These are phyloP conservation scores for Acanthamoeba triangularis DNA, from an alignment of 208 protist genomes.

Conservation along the genomic window DNA sequence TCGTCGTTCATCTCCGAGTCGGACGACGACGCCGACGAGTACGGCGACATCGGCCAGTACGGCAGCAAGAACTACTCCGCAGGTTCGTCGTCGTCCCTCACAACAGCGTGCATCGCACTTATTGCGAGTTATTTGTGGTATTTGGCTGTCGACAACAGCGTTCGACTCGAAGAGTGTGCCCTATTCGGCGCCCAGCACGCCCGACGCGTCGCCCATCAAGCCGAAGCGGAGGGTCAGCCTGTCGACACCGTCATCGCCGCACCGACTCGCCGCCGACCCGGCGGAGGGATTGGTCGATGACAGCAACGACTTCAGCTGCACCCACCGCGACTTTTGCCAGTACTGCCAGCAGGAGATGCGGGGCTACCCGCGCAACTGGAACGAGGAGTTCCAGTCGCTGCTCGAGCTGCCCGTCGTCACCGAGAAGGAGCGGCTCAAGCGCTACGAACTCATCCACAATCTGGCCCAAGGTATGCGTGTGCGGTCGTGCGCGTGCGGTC, in stretches of 20 bases:
- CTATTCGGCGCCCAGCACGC: too few species aligned
- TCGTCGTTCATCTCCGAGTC: background rate
- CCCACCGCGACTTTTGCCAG: constrained; percentile 20
- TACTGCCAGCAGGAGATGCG: constrained; percentile 45
- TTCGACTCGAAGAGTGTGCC: too few species aligned
- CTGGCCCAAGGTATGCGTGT: background rate
- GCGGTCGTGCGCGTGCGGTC: background rate
- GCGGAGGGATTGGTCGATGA: background rate
- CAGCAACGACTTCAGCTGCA: constrained; percentile 9
- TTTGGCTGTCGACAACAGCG: too few species aligned
- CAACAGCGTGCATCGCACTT: too few species aligned
- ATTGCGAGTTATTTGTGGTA: too few species aligned
- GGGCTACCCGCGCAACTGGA: constrained; percentile 27
- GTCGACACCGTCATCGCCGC: too few species aligned
- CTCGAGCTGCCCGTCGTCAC: constrained; percentile 16
- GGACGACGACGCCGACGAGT: background rate
- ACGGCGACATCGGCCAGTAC: constrained; percentile 25
- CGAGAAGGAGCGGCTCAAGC: constrained; percentile 16
- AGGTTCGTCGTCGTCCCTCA: background rate
- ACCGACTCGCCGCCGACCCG: too few species aligned
- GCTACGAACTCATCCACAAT: constrained; percentile 22
- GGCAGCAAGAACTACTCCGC: constrained; percentile 31
- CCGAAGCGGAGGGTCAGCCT: too few species aligned
- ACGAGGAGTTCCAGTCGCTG: constrained; percentile 40
- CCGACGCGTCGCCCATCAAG: too few species aligned